Conservation (phyloP, 257 asterid genomes). For the Marsdenia floribunda region DNA sequence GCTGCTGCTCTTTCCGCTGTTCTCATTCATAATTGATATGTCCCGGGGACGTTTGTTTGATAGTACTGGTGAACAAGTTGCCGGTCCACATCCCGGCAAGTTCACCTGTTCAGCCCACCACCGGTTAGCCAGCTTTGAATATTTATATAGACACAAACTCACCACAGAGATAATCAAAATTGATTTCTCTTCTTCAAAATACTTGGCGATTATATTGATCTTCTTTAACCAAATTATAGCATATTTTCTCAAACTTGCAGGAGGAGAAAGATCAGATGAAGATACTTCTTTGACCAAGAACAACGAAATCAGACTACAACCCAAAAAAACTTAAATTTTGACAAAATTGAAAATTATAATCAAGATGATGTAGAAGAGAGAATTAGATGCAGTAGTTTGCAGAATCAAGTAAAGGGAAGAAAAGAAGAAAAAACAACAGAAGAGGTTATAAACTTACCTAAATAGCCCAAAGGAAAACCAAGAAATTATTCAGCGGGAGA, state of each 20-base stretch:
- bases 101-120: slow-evolving; percentile 65
- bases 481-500: slow-evolving; percentile 15
- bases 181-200: too few species aligned
- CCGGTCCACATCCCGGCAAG: slow-evolving; percentile 30
- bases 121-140: slow-evolving; percentile 40
- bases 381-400: slow-evolving; percentile 22
- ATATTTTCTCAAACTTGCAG: too few species aligned
- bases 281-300: too few species aligned
- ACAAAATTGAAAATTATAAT: background rate
- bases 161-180: too few species aligned
- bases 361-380: slow-evolving; percentile 9
- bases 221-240: too few species aligned
- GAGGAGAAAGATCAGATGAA: too few species aligned
- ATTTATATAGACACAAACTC: too few species aligned
- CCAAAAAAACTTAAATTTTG: too few species aligned
- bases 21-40: slow-evolving; percentile 24
- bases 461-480: background rate
- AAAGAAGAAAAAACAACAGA: background rate
- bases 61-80: slow-evolving; percentile 25
- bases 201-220: too few species aligned
- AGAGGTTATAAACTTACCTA: background rate
- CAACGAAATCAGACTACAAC: background rate
- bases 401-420: slow-evolving; percentile 28
- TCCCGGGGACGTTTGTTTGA: slow-evolving; percentile 26
- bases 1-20: slow-evolving; percentile 13